These are phyloP conservation scores for Tillandsia fasciculata DNA, from an alignment of 176 grass and related monocot species.

Conservation along the genomic window DNA sequence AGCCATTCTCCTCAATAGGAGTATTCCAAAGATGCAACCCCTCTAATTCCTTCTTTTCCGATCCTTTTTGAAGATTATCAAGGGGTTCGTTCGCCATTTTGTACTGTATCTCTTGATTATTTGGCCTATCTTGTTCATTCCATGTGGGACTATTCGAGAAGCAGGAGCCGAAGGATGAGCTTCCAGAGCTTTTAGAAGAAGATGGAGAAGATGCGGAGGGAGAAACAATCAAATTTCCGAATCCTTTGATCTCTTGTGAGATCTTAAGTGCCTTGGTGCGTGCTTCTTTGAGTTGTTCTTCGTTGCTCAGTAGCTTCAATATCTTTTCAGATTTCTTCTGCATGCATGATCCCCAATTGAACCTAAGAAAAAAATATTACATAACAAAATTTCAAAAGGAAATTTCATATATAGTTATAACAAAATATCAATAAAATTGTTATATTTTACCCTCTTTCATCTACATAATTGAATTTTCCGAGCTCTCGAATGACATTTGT, in stretches of 20 bases:
- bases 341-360: conserved; percentile 74
- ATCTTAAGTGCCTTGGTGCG: conserved; percentile 30
- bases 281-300: conserved; percentile 37
- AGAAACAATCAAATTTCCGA: conserved; percentile 17
- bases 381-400: neutral
- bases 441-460: conserved; percentile 36
- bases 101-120: neutral
- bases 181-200: conserved; percentile 28
- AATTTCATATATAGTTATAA: neutral
- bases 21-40: conserved; percentile 6
- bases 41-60: neutral
- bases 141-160: conserved; percentile 39
- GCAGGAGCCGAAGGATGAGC: conserved; percentile 42
- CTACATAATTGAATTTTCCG: conserved; percentile 43
- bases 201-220: conserved; percentile 21
- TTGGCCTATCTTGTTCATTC: conserved; percentile 12
- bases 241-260: conserved; percentile 26
- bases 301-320: conserved; percentile 30
- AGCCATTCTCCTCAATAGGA: neutral
- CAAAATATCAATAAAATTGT: neutral
- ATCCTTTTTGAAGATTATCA: neutral
- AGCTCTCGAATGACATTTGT: conserved; percentile 36
- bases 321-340: conserved; percentile 37
- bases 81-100: neutral
- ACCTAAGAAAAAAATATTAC: conserved; percentile 10